Base-by-base conservation (phyloP, 306 rosid species). In the Rosa chinensis region DNA sequence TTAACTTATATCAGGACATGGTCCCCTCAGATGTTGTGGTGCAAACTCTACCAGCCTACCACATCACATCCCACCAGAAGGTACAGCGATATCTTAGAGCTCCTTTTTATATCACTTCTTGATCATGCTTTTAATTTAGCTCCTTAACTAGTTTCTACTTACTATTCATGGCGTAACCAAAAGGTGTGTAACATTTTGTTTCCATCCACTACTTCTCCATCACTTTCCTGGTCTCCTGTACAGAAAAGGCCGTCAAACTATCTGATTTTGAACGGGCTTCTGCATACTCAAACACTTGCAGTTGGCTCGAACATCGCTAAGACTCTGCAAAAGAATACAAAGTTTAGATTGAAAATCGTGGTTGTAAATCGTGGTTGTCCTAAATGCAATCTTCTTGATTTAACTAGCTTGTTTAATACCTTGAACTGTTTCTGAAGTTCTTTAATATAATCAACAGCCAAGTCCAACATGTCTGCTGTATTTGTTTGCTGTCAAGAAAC, bases 391-490 rank as follows among this genome's bases (percentile, higher is more conserved):
- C 16, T 64, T 5, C 25, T 70, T 42, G 6, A 75, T 49, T 47
- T 49, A 11, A 78, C 64, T 59, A 78, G 66, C 39, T 71, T 13
- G 13, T 25, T 64, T 66, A 23, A 39, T 81, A 94, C 99, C 95
- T 89, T 87, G 83, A 88, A 94, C 83, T 94, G 97, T 69, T 87
- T 90, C 82, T 94, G 99, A 74, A 94, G 99, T 74, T 94, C 93
- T 83, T 91, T 94, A 70, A 94, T 94, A 83, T 94, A 91, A 28
- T 85, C 89, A 70, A 92, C 99, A 25, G 99, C 97, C 86, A 94
- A 86, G 86, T 94, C 99, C 86, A 94, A 80, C 99, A 94, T 94
- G 89, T 94, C 99, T n/a, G 97, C 92, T 12, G 99, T 94, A 90
- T 92, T 94, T 11, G 97, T 91, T 94, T 94, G 99, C 99, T 94